Evolutionary conservation across 2,329 filamentous ascomycete genomes (phyloP).

Genomic region (Penicillium corylophilum): DNA sequence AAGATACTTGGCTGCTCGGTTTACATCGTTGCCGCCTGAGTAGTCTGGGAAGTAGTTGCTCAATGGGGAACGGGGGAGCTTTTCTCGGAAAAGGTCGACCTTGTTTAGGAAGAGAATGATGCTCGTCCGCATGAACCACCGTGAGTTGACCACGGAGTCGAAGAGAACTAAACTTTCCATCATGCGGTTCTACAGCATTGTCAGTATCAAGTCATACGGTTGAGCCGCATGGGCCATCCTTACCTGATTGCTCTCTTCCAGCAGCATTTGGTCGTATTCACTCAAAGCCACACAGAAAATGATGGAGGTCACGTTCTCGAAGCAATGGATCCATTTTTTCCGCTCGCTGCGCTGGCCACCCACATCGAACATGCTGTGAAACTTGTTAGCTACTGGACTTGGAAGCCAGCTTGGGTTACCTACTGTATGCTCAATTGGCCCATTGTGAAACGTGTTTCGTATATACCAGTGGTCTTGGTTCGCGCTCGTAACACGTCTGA

Average conservation of each 20-base stretch:
- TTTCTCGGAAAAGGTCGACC: slow-evolving; percentile 96
- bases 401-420: slow-evolving; percentile 38
- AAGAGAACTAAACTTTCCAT: slow-evolving; percentile 97
- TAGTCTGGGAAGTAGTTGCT: slow-evolving; percentile 98
- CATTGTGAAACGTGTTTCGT: slow-evolving; percentile 98
- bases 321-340: slow-evolving; percentile 99
- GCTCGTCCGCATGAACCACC: slow-evolving; percentile 98
- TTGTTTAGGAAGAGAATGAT: slow-evolving; percentile 99
- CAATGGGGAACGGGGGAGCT: slow-evolving; percentile 82
- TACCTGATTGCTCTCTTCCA: slow-evolving; percentile 97
- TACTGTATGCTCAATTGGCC: slow-evolving; percentile 98
- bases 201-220: slow-evolving; percentile 7
- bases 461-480: slow-evolving; percentile 98
- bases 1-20: slow-evolving; percentile 95
- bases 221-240: slow-evolving; percentile 20
- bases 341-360: slow-evolving; percentile 94
- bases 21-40: slow-evolving; percentile 94
- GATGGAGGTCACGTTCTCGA: slow-evolving; percentile 98
- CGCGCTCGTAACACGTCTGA: slow-evolving; percentile 92
- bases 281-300: slow-evolving; percentile 98
- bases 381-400: slow-evolving; percentile 16
- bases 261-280: slow-evolving; percentile 95
- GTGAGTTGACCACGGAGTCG: slow-evolving; percentile 96
- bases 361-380: slow-evolving; percentile 92
- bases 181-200: slow-evolving; percentile 83